These are phyloP conservation scores for Mallotus repandus DNA, from an alignment of 441 rosid species.

Conservation along the genomic window DNA sequence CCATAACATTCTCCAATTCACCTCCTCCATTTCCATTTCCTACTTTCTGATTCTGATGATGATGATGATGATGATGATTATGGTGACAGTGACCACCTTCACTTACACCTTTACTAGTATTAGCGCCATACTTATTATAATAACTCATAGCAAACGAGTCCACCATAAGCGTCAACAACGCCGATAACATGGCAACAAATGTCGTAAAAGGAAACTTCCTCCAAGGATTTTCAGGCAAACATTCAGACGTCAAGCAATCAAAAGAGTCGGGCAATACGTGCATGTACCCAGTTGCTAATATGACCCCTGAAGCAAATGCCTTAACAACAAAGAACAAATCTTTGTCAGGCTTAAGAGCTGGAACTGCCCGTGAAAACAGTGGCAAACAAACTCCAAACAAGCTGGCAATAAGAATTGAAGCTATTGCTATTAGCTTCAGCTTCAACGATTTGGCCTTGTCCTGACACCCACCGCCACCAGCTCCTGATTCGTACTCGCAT, in stretches of 20 bases:
- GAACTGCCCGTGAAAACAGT: slow-evolving; percentile 26
- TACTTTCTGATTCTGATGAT: no score
- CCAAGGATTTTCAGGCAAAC: slow-evolving; percentile 45
- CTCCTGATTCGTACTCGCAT: slow-evolving; percentile 17
- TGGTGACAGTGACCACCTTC: background rate
- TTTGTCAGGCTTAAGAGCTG: slow-evolving; percentile 33
- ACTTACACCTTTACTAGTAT: no score
- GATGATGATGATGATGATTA: no score
- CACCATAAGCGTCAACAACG: slow-evolving; percentile 40
- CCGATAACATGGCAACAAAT: slow-evolving; percentile 50
- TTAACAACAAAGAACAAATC: slow-evolving; percentile 33
- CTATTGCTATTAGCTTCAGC: slow-evolving; percentile 40
- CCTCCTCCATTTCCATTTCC: background rate
- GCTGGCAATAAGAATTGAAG: slow-evolving; percentile 37
- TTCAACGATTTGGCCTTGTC: slow-evolving; percentile 30
- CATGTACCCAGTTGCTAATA: slow-evolving; percentile 53
- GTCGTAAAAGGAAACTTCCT: slow-evolving; percentile 48
- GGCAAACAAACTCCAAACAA: slow-evolving; percentile 42
- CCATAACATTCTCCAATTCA: background rate
- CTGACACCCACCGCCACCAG: slow-evolving; percentile 23
- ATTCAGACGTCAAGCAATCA: slow-evolving; percentile 29
- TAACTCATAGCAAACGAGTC: slow-evolving; percentile 38
- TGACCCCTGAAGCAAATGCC: slow-evolving; percentile 47
- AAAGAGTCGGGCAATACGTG: slow-evolving; percentile 54
- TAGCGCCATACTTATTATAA: slow-evolving; percentile 13